Conservation (phyloP, 768 basidiomycete genomes). For the Auriscalpium microsporum region DNA sequence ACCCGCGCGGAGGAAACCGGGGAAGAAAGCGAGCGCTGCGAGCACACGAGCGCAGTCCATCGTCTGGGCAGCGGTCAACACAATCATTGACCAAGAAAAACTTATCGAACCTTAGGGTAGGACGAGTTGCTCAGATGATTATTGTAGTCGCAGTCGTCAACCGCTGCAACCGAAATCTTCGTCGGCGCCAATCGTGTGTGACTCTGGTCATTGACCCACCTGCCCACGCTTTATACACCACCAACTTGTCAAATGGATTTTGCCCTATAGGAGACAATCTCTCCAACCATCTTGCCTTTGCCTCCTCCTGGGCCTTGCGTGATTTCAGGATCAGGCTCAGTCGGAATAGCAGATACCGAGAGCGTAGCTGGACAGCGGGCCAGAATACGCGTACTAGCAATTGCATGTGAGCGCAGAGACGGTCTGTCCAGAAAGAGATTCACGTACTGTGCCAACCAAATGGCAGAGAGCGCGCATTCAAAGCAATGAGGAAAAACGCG, state of each 20-base stretch:
- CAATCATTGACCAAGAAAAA: not conserved
- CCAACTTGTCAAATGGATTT: slow-evolving; percentile 16
- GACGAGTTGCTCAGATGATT: slow-evolving; percentile 74
- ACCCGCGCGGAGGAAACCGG: slow-evolving; percentile 47
- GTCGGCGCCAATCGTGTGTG: not conserved
- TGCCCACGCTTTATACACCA: slow-evolving; percentile 16
- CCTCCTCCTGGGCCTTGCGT: not conserved
- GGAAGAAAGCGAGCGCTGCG: slow-evolving; percentile 40
- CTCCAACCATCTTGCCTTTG: slow-evolving; percentile 3
- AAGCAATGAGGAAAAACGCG: slow-evolving; percentile 1
- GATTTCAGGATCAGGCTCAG: slow-evolving; percentile 3
- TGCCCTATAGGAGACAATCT: slow-evolving; percentile 13
- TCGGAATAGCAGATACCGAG: not conserved
- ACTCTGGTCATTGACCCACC: not conserved
- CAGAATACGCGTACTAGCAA: slow-evolving; percentile 7
- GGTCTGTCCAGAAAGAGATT: not conserved
- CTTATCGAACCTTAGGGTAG: slow-evolving; percentile 53
- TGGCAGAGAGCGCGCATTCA: slow-evolving; percentile 4
- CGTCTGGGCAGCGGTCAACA: slow-evolving; percentile 13
- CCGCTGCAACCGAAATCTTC: slow-evolving; percentile 28
- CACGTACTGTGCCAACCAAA: slow-evolving; percentile 15
- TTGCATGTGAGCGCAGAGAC: too few species aligned
- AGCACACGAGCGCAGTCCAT: slow-evolving; percentile 35
- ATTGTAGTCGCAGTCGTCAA: slow-evolving; percentile 71
- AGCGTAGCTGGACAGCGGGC: slow-evolving; percentile 1